These are phyloP conservation scores for Dendrostoma leiphaemia DNA, from an alignment of 2,329 filamentous ascomycete genomes.

Conservation along the genomic window DNA sequence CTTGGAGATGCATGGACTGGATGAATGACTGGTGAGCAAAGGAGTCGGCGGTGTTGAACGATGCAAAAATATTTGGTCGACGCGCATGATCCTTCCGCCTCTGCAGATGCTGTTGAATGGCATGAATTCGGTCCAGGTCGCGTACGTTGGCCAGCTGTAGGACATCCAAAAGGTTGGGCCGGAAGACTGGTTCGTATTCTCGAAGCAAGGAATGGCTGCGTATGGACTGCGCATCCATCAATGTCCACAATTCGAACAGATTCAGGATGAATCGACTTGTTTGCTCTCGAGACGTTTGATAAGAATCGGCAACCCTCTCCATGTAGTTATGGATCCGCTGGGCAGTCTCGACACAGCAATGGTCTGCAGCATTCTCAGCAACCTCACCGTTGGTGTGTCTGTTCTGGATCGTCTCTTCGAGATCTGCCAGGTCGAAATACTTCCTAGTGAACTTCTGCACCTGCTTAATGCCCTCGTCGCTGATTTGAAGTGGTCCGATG, in stretches of 20 bases:
- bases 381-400: not conserved
- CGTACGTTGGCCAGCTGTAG: slow-evolving; percentile 44
- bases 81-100: slow-evolving; percentile 28
- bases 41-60: slow-evolving; percentile 33
- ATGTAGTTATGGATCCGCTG: slow-evolving; percentile 35
- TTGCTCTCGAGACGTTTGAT: slow-evolving; percentile 43
- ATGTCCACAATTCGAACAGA: slow-evolving; percentile 55
- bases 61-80: slow-evolving; percentile 43
- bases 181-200: slow-evolving; percentile 50
- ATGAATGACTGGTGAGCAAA: slow-evolving; percentile 46
- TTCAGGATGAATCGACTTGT: slow-evolving; percentile 50
- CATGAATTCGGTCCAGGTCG: slow-evolving; percentile 48
- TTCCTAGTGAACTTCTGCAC: slow-evolving; percentile 7
- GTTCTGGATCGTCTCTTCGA: not conserved
- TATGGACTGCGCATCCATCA: slow-evolving; percentile 48
- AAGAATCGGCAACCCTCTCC: slow-evolving; percentile 30
- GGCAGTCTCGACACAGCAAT: slow-evolving; percentile 26
- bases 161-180: slow-evolving; percentile 46
- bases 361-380: too few relatives aligned
- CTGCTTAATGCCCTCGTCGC: slow-evolving; percentile 6
- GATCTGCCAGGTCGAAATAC: not conserved
- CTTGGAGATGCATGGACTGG: slow-evolving; percentile 22
- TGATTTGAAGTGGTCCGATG: not conserved
- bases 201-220: slow-evolving; percentile 42
- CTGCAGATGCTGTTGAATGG: slow-evolving; percentile 46